These are phyloP conservation scores for Manihot esculenta DNA, from an alignment of 441 rosid species.

Conservation along the genomic window DNA sequence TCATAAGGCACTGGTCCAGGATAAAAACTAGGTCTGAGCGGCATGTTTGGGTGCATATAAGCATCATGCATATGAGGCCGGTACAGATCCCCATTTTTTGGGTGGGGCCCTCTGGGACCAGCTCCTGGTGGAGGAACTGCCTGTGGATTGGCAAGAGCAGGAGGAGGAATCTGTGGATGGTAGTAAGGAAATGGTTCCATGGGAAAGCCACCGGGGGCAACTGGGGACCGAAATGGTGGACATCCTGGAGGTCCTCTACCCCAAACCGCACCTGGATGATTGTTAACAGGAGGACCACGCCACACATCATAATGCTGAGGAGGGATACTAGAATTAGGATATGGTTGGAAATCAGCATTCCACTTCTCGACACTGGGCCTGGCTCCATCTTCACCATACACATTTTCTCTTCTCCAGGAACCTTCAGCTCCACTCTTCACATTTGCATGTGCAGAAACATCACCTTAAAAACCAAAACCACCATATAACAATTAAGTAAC, in stretches of 20 bases:
- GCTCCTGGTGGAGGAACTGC: conserved; percentile 58
- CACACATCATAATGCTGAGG: conserved; percentile 75
- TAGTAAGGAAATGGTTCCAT: conserved; percentile 86
- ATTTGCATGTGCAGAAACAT: conserved; percentile 40
- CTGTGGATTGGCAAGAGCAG: conserved; percentile 50
- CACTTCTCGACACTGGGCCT: conserved; percentile 60
- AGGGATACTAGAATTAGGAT: conserved; percentile 53
- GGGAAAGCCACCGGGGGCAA: conserved; percentile 78
- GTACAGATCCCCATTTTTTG: conserved; percentile 70
- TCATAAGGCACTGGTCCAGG: conserved; percentile 77
- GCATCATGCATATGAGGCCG: conserved; percentile 84
- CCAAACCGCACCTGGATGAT: conserved; percentile 89
- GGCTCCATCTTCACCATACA: conserved; percentile 57
- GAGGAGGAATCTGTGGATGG: conserved; percentile 68
- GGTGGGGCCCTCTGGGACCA: conserved; percentile 76
- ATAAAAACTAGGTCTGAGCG: conserved; percentile 88
- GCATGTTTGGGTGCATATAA: conserved; percentile 78
- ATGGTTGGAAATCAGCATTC: conserved; percentile 59
- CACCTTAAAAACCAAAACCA: conserved; percentile 36
- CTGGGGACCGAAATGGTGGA: conserved; percentile 75
- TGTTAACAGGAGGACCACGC: conserved; percentile 81
- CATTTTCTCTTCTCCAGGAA: conserved; percentile 72
- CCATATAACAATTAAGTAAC: neutral
- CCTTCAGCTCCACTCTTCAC: conserved; percentile 37
- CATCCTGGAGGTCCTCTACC: conserved; percentile 75